Evolutionary conservation across 768 basidiomycete genomes (phyloP).

Genomic region (Neoboletus subvelutipes): DNA sequence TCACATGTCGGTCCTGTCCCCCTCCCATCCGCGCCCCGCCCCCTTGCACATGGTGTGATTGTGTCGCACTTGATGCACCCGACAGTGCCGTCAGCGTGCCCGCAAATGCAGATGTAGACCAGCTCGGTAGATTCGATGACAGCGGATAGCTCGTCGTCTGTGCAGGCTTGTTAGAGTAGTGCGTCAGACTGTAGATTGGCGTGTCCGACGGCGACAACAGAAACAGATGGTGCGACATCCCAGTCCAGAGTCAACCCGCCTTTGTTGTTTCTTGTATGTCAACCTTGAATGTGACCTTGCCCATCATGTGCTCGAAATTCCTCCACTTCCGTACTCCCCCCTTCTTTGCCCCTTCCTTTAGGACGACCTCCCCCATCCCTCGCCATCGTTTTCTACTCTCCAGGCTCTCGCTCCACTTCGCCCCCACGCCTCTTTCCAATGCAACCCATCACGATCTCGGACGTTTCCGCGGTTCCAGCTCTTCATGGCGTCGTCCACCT

Average conservation of each 20-base stretch:
- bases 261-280: constrained; percentile 14
- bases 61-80: constrained; percentile 75
- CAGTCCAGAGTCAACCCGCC: not conserved
- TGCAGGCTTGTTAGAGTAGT: constrained; percentile 75
- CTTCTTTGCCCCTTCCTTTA: not conserved
- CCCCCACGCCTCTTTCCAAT: constrained; percentile 10
- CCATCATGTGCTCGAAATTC: not conserved
- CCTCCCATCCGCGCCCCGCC: constrained; percentile 69
- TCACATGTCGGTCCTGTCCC: constrained; percentile 88
- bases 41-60: constrained; percentile 58
- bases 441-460: constrained; percentile 26
- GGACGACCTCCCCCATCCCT: not conserved
- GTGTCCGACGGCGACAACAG: constrained; percentile 84
- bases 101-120: constrained; percentile 90
- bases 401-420: constrained; percentile 16
- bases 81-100: constrained; percentile 86
- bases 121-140: constrained; percentile 80
- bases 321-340: constrained; percentile 12
- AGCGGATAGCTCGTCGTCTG: constrained; percentile 61
- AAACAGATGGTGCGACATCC: constrained; percentile 87
- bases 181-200: constrained; percentile 80
- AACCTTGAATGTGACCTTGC: not conserved
- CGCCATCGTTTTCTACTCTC: constrained; percentile 1
- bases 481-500: constrained; percentile 31
- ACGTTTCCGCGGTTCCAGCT: constrained; percentile 8